phyloP scores from a whole-genome alignment of 495 filamentous ascomycete genomes.

The Monascus purpureus region DNA sequence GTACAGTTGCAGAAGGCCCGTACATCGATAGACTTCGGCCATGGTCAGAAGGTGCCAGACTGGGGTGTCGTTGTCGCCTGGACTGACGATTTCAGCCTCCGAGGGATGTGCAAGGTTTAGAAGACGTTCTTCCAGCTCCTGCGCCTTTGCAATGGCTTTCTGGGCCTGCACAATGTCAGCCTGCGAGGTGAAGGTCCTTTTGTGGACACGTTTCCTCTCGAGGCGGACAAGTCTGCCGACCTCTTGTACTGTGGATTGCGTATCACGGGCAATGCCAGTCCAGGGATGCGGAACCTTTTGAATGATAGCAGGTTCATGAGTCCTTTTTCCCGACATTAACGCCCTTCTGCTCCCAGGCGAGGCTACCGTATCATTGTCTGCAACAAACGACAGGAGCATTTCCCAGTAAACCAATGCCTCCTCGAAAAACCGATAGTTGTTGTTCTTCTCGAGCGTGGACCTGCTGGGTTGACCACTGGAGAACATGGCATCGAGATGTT shows the following conservation, averaged over 20 bases:
- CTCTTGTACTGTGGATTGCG: constrained; percentile 39
- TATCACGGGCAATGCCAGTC: constrained; percentile 43
- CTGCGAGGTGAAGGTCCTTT: constrained; percentile 21
- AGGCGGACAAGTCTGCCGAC: constrained; percentile 37
- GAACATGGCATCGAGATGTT: constrained; percentile 26
- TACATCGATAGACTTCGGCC: constrained; percentile 42
- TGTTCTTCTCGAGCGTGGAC: constrained; percentile 20
- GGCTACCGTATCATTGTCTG: constrained; percentile 27
- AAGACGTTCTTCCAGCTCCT: constrained; percentile 36
- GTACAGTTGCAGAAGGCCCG: constrained; percentile 40
- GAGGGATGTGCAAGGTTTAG: constrained; percentile 32
- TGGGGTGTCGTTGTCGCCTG: constrained; percentile 41
- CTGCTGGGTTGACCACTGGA: constrained; percentile 5
- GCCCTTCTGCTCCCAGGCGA: constrained; percentile 11
- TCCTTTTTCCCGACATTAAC: not conserved
- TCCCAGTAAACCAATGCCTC: constrained; percentile 47
- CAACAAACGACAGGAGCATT: constrained; percentile 43
- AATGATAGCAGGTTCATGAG: constrained; percentile 17
- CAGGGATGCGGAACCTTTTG: constrained; percentile 41
- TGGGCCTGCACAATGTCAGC: constrained; percentile 27
- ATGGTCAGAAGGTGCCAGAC: constrained; percentile 43
- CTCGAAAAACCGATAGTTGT: constrained; percentile 43
- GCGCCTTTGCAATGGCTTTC: constrained; percentile 30
- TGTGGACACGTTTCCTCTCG: constrained; percentile 30
- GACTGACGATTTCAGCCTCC: constrained; percentile 35